These are phyloP conservation scores for Leishmania martiniquensis DNA, from an alignment of 208 protist genomes.

Conservation along the genomic window DNA sequence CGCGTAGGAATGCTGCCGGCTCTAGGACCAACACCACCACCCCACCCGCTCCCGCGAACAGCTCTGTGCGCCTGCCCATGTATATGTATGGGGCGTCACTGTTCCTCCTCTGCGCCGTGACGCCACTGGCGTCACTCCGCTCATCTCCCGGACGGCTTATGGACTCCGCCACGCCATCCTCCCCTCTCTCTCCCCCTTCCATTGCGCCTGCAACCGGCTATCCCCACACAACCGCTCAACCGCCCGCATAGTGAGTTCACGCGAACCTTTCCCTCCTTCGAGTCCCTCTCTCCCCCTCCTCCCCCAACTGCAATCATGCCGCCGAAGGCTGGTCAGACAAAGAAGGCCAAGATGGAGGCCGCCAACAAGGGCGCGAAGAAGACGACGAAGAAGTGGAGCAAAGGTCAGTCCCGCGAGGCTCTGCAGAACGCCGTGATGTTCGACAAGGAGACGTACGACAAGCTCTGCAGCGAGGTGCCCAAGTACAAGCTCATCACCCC, in stretches of 20 bases:
- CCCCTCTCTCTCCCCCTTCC: neutral
- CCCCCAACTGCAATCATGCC: conserved; percentile 41
- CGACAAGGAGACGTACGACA: conserved; percentile 87
- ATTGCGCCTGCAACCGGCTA: neutral
- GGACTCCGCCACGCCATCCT: no score
- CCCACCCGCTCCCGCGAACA: neutral
- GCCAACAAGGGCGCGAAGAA: conserved; percentile 82
- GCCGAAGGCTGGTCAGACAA: conserved; percentile 71
- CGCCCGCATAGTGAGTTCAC: conserved; percentile 35
- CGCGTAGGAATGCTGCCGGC: neutral
- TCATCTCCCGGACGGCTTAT: no score
- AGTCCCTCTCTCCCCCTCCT: neutral
- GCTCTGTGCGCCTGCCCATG: neutral
- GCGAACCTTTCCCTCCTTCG: conserved; percentile 13
- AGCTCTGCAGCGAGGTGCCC: conserved; percentile 87
- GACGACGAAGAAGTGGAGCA: conserved; percentile 94
- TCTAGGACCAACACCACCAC: neutral
- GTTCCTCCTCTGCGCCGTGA: neutral
- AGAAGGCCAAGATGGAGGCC: conserved; percentile 78
- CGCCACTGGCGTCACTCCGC: neutral
- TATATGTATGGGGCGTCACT: neutral
- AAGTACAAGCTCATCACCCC: conserved; percentile 94
- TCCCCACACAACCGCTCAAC: neutral
- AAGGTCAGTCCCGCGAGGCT: conserved; percentile 88
- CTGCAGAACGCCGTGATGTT: conserved; percentile 93